Base-by-base conservation (phyloP, 805 yeast species). In the Candida lessepsii region DNA sequence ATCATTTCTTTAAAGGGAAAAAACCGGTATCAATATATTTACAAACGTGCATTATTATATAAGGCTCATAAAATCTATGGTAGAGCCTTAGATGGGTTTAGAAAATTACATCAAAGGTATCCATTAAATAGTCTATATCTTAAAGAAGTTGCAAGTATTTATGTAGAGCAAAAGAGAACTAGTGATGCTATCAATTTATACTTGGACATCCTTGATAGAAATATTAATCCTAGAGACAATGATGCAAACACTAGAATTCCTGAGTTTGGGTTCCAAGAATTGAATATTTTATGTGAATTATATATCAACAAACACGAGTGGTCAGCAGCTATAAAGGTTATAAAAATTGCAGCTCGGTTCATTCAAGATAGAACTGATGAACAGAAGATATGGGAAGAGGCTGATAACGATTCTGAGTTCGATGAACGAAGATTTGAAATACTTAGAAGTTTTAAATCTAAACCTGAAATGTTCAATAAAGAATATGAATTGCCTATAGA, bases 221-320 rank as follows among this genome's bases (percentile, higher is more conserved):
- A 86, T 55, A 72, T 76, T 25, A 52, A 59, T 37, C 63, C 63
- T 26, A 51, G 14, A 36, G 33, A 31, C 10, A 13, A 24, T 14
- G 30, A 30, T 4, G 2, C 19, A 7, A 23, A 14, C 8, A 2
- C 17, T 3, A 49, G 41, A 37, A 38, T 60, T 20, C 73, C 87
- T 1, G 59, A 60, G 16, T 93, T 91, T 58, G 88, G 80, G 35
- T 93, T 96, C 95, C 83, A 95, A 0, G 90, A 86, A 44, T 69
- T 91, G 35, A 91, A 93, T 52, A 86, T 88, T 44, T 66, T 91
- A 30, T 75, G 86, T 7, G 98, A 93, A 52, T 65, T 91, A 27
- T 84, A 85, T 52, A 71, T 80, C n/a, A 77, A 79, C 39, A 83
- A 80, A 41, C 80, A 77, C 31, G 79, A 83, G 4, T 84, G 80